Base-by-base conservation (phyloP, 345 rosid species). In the Pistacia atlantica region DNA sequence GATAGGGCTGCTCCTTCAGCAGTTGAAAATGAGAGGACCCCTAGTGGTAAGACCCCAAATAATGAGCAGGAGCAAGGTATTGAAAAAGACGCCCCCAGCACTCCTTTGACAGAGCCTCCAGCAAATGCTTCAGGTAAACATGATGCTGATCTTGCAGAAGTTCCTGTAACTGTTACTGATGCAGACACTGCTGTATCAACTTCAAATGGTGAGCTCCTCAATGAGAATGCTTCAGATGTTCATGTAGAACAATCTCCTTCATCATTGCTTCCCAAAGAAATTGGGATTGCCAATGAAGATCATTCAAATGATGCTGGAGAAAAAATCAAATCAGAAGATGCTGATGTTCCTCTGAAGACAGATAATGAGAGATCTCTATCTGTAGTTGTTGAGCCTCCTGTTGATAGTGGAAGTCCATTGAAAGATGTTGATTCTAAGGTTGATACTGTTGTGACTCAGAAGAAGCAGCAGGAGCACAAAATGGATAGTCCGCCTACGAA, bases 361-460 rank as follows among this genome's bases (percentile, higher is more conserved):
- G 88, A 87, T 65, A 82, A 77, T 72, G 91, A 86, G 75, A 81
- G 58, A 74, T 75, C 89, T 76, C 84, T 78, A 71, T 48, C 90
- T 67, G 82, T 67, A 77, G 74, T 25, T 69, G 72, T 76, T 20
- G 80, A 82, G 67, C 81, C 89, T 86, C 78, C 82, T 25, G 58
- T 68, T 77, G 75, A 69, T 48, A 80, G 37, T 75, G 95, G 74
- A 75, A 69, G 71, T 82, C 79, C 76, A 75, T 20, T 65, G 46
- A 82, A 77, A 25, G 84, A 87, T 66, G 83, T 70, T 73, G 90
- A 83, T 75, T 59, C 48, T 77, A 86, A 75, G 73, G 75, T 77
- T 80, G 89, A 74, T 76, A 74, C 85, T 78, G 77, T 67, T 75
- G 81, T 71, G 69, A 75, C 83, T 82, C 75, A 84, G 78, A 88